Evolutionary conservation across 148 eudicot species (phyloP).

Genomic region (Heliosperma pusillum): DNA sequence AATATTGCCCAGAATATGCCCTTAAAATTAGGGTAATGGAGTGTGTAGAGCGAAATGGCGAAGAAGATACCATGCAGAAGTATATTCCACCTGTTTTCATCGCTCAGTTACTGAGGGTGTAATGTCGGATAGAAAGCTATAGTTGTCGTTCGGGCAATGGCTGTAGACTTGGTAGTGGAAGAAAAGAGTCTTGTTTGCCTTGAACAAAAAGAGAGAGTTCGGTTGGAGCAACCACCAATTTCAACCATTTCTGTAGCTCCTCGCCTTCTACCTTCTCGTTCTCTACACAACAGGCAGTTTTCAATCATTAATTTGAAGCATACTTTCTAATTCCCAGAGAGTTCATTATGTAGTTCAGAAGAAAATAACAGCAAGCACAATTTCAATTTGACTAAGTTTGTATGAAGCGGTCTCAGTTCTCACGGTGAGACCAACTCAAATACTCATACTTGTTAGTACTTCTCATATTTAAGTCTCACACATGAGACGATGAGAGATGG

Average conservation of each 20-base stretch:
- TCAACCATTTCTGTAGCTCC: conserved; percentile 81
- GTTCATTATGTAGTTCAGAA: not conserved
- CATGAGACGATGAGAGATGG: not conserved
- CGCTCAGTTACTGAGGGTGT: not conserved
- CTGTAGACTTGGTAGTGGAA: conserved; percentile 40
- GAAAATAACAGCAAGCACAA: not conserved
- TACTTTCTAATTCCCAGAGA: not conserved
- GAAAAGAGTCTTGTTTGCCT: conserved; percentile 59
- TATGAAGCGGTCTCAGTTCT: not conserved
- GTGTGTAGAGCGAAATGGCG: conserved; percentile 17
- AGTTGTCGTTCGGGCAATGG: conserved; percentile 27
- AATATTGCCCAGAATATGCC: not conserved
- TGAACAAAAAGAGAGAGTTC: conserved; percentile 69
- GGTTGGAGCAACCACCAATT: conserved; percentile 78
- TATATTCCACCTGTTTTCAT: not conserved
- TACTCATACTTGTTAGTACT: not conserved
- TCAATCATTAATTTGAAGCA: not conserved
- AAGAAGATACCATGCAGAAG: conserved; percentile 2
- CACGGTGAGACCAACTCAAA: too few relatives aligned
- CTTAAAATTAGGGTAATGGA: conserved; percentile 16
- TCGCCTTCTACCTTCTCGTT: conserved; percentile 96
- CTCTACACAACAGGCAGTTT: conserved; percentile 32
- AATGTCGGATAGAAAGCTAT: conserved; percentile 2
- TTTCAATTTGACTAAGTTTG: not conserved
- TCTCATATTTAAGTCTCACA: not conserved